Base-by-base conservation (phyloP, 2,329 filamentous ascomycete species). In the Lecanosticta acicola region DNA sequence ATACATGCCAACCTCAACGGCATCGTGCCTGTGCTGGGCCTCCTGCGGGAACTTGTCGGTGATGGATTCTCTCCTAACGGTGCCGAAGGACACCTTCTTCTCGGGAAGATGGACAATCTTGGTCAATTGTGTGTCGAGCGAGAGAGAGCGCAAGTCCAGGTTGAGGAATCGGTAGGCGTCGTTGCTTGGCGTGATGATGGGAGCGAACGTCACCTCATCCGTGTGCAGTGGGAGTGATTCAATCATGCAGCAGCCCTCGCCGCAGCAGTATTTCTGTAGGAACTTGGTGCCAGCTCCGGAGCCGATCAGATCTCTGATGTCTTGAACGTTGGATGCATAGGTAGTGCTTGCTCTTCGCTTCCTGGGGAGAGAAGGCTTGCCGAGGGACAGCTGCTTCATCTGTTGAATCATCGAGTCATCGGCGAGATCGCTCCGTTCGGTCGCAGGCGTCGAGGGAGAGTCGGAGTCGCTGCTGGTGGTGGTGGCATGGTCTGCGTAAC, bases 151-250 rank as follows among this genome's bases (percentile, higher is more conserved):
- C 49, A 97, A 76, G 58, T 84, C 85, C 56, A 97, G 76, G 42
- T 82, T 75, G 39, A 98, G 76, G 49, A 84, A 87, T 45, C 80
- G 77, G 71, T 86, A 98, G 13, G 93, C 93, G 49, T 84, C 78
- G 59, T 94, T 97, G 65, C 93, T 81, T 1, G 91, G 90, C 2
- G 73, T 64, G 29, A 69, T 66, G 42, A 83, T 71, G 2, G 77
- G 73, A 4, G 62, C 61, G 37, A 66, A 69, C 39, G 65, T 60
- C 34, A 72, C 66, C 33, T 69, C 63, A 5, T 69, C 62, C 3
- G 68, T 70, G 48, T 75, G 66, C 4, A 72, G 65, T 32, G 71
- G 71, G 57, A 82, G 59, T 24, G 74, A 73, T 59, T 80, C 73
- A 47, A 79, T 68, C 60, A 79, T 73, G 63, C 80, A 83, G 64